phyloP scores from a whole-genome alignment of 257 asterid genomes.

The Prunella vulgaris region DNA sequence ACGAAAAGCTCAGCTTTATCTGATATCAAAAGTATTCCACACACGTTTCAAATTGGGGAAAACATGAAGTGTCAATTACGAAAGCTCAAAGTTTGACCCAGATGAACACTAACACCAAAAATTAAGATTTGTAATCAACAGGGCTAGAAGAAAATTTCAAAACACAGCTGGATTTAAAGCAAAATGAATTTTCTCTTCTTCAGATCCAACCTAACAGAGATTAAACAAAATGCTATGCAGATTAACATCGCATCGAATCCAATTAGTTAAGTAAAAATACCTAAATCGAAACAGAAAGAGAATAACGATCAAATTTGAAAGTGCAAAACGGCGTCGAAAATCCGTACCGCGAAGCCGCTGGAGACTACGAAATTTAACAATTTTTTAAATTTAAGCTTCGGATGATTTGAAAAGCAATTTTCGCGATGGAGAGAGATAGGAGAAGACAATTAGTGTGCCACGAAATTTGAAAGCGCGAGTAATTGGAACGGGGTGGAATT shows the following conservation, averaged over 20 bases:
- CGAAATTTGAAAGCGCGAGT: too few species aligned
- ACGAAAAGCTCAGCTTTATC: too few species aligned
- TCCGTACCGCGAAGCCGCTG: conserved; percentile 22
- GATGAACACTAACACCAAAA: background rate
- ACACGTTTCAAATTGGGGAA: conserved; percentile 4
- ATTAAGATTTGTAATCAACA: background rate
- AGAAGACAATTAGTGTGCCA: too few species aligned
- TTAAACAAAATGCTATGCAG: conserved; percentile 3
- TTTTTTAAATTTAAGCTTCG: conserved; percentile 3
- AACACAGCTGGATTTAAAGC: conserved; percentile 13
- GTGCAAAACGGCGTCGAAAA: background rate
- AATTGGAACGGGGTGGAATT: too few species aligned
- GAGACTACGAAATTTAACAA: conserved; percentile 10
- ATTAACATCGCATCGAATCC: conserved; percentile 7
- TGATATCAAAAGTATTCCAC: conserved; percentile 8
- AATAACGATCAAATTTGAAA: conserved; percentile 14
- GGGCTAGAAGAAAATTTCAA: background rate
- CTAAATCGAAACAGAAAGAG: conserved; percentile 10
- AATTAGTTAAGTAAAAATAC: background rate
- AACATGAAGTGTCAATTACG: background rate
- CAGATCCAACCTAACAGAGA: conserved; percentile 26
- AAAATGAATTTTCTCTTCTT: background rate
- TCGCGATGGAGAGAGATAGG: too few species aligned
- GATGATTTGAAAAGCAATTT: background rate
- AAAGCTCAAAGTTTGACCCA: background rate